A percentile compares a stretch with the other conserved stretches of the same genome.
Conservation (phyloP, 2,329 filamentous ascomycete species). For the Alternaria brassicicola region DNA sequence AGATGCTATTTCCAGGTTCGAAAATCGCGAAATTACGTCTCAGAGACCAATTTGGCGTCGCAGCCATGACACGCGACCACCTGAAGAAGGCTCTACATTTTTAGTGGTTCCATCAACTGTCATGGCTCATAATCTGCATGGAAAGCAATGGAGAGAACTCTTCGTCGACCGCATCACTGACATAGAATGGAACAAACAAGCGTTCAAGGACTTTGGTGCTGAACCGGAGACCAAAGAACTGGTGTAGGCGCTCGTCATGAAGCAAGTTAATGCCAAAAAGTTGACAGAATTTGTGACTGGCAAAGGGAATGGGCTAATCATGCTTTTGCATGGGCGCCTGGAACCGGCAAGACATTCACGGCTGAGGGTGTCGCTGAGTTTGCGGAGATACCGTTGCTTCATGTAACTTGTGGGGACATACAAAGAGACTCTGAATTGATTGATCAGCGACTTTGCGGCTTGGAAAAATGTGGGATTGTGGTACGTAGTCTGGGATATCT, state of each 20-base stretch:
- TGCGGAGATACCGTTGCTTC: slow-evolving; percentile 29
- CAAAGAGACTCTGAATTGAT: too few relatives aligned
- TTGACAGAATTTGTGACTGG: slow-evolving; percentile 33
- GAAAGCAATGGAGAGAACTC: too few relatives aligned
- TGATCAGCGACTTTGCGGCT: too few relatives aligned
- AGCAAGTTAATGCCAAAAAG: neutral
- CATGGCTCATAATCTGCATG: too few relatives aligned
- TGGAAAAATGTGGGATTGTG: slow-evolving; percentile 51
- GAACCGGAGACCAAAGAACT: neutral
- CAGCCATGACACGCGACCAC: too few relatives aligned
- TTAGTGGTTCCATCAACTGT: too few relatives aligned
- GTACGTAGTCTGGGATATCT: too few relatives aligned
- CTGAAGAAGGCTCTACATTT: too few relatives aligned
- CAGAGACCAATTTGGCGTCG: too few relatives aligned
- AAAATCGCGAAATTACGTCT: too few relatives aligned
- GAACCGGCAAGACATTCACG: slow-evolving; percentile 24
- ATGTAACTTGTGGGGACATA: slow-evolving; percentile 11
- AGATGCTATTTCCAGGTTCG: too few relatives aligned
- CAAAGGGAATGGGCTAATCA: slow-evolving; percentile 24
- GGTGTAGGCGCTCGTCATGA: neutral
- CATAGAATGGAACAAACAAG: neutral
- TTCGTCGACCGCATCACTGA: neutral
- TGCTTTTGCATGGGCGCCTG: slow-evolving; percentile 19
- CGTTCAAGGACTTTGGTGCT: neutral
- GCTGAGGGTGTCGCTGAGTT: slow-evolving; percentile 18